phyloP scores from a whole-genome alignment of 495 filamentous ascomycete genomes.

The Lepidopterella palustris region DNA sequence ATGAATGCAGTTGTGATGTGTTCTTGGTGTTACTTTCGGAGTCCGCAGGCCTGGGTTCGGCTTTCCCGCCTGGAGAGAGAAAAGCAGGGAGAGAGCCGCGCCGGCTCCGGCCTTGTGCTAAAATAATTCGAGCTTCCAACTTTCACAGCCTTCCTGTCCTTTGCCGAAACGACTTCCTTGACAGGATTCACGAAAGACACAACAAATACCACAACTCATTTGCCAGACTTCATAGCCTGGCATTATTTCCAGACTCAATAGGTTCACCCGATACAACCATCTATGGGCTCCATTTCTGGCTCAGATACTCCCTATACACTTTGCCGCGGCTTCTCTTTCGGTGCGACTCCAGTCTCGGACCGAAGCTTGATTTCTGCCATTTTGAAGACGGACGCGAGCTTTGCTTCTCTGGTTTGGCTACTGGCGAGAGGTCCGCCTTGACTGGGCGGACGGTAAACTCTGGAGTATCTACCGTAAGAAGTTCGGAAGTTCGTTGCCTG shows the following conservation, averaged over 20 bases:
- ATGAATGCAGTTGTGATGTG: no score
- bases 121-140: background rate
- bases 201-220: background rate
- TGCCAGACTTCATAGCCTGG: background rate
- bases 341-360: conserved; percentile 13
- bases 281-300: conserved; percentile 26
- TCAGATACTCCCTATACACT: conserved; percentile 7
- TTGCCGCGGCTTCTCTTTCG: conserved; percentile 6
- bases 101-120: no score
- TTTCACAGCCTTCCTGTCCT: background rate
- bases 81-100: no score
- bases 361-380: conserved; percentile 24
- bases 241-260: background rate
- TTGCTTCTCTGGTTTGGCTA: conserved; percentile 40
- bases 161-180: background rate
- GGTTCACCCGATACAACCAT: conserved; percentile 10
- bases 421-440: conserved; percentile 42
- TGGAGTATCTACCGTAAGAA: background rate
- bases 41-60: no score
- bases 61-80: no score
- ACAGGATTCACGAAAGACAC: background rate
- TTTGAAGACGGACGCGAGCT: conserved; percentile 32
- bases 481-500: conserved; percentile 3
- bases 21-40: no score
- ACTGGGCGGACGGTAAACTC: conserved; percentile 43